Conservation (phyloP, 495 filamentous ascomycete genomes). For the Penicillium crystallinum region DNA sequence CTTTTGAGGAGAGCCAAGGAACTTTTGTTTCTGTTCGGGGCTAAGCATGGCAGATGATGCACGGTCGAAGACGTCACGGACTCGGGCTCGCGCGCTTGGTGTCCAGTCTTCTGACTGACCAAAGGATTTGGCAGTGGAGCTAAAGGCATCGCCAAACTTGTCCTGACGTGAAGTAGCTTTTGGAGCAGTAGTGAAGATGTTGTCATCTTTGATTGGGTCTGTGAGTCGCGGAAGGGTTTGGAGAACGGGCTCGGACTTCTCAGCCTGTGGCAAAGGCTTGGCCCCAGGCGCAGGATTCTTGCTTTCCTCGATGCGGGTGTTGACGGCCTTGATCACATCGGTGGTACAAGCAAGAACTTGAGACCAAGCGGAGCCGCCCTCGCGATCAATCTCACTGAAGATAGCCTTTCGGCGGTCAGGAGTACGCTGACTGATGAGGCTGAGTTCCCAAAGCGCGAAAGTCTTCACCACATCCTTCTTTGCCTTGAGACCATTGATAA, state of each 20-base stretch:
- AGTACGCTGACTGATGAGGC: conserved; percentile 68
- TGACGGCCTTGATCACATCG: conserved; percentile 59
- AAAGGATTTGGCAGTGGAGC: conserved; percentile 51
- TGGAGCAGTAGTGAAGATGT: conserved; percentile 51
- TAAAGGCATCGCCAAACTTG: conserved; percentile 49
- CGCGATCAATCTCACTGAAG: conserved; percentile 84
- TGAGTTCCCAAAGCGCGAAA: conserved; percentile 90
- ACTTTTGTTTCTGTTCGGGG: conserved; percentile 40
- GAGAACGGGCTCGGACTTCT: conserved; percentile 32
- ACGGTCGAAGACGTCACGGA: conserved; percentile 38
- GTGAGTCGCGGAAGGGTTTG: conserved; percentile 47
- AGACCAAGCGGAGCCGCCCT: conserved; percentile 70
- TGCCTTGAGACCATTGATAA: conserved; percentile 76
- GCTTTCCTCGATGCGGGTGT: conserved; percentile 55
- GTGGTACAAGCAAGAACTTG: conserved; percentile 68
- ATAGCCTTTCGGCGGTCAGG: conserved; percentile 71
- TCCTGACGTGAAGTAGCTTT: conserved; percentile 43
- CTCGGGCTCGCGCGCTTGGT: conserved; percentile 37
- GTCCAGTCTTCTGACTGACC: conserved; percentile 54
- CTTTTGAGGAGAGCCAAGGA: conserved; percentile 32
- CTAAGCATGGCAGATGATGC: conserved; percentile 39
- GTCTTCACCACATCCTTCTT: conserved; percentile 52
- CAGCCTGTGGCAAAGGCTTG: conserved; percentile 21
- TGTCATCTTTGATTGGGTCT: conserved; percentile 51
- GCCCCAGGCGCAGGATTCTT: conserved; percentile 43